Evolutionary conservation across 2,329 filamentous ascomycete genomes (phyloP).

Genomic region (Colletotrichum nymphaeae): DNA sequence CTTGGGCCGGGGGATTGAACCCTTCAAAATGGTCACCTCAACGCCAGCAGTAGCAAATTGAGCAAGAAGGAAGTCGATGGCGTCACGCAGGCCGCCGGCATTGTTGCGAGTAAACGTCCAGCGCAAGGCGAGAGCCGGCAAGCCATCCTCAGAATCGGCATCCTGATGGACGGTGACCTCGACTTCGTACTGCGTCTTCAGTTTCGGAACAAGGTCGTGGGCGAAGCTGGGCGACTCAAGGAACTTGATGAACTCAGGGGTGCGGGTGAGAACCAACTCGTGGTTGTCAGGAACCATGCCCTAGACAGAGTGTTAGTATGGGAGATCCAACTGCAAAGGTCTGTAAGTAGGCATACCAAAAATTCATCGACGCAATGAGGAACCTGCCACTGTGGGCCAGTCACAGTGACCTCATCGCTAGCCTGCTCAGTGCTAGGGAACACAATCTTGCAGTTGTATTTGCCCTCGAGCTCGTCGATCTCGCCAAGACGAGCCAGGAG

Average conservation of each 20-base stretch:
- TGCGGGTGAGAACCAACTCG: constrained; percentile 85
- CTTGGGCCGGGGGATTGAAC: constrained; percentile 96
- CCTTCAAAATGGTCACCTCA: constrained; percentile 88
- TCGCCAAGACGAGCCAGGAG: constrained; percentile 88
- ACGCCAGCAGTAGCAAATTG: constrained; percentile 89
- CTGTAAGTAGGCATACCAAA: constrained; percentile 65
- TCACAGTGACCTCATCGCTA: constrained; percentile 95
- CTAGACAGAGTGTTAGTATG: constrained; percentile 49
- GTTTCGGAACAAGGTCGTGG: constrained; percentile 82
- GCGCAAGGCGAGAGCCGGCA: constrained; percentile 71
- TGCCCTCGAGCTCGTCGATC: constrained; percentile 96
- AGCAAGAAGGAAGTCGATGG: constrained; percentile 92
- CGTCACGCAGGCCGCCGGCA: constrained; percentile 92
- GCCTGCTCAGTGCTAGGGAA: constrained; percentile 98
- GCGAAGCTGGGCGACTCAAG: constrained; percentile 85
- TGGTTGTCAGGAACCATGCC: constrained; percentile 98
- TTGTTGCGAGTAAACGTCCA: constrained; percentile 97
- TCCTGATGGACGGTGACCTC: constrained; percentile 81
- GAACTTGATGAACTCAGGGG: constrained; percentile 81
- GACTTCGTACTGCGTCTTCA: constrained; percentile 93
- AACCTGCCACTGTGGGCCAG: constrained; percentile 97
- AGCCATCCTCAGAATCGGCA: constrained; percentile 66
- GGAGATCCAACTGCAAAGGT: neutral
- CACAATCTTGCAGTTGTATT: constrained; percentile 99
- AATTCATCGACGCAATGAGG: constrained; percentile 97